Conservation (phyloP, 1,139 yeast species). For the Casaregolazyma lundiana region DNA sequence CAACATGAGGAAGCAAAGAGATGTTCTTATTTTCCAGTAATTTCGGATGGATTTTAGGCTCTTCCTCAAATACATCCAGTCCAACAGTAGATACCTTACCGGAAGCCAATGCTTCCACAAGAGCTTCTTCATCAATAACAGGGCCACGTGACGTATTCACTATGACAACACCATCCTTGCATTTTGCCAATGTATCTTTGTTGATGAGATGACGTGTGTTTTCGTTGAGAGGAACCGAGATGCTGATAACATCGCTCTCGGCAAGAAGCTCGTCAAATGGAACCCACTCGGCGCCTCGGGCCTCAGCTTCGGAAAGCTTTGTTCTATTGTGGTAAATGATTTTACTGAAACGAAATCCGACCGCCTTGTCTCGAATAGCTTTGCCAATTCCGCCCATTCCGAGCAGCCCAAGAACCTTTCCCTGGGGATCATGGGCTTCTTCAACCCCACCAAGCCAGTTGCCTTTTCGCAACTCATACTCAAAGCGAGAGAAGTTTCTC, state of each 20-base stretch:
- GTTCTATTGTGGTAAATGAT: conserved; percentile 61
- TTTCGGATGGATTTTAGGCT: conserved; percentile 48
- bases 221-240: conserved; percentile 58
- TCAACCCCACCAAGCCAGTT: conserved; percentile 31
- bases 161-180: conserved; percentile 64
- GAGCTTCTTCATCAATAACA: conserved; percentile 62
- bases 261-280: conserved; percentile 50
- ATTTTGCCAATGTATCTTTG: conserved; percentile 46
- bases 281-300: conserved; percentile 48
- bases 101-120: conserved; percentile 54
- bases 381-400: conserved; percentile 84
- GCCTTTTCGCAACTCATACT: conserved; percentile 36
- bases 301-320: conserved; percentile 49
- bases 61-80: conserved; percentile 77
- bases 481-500: conserved; percentile 49
- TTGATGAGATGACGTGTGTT: conserved; percentile 52
- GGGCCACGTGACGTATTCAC: conserved; percentile 65
- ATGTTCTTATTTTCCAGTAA: conserved; percentile 39
- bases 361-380: conserved; percentile 59
- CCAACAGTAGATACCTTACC: conserved; percentile 58
- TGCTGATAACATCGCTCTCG: conserved; percentile 53
- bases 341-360: conserved; percentile 58
- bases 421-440: conserved; percentile 51
- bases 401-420: conserved; percentile 60
- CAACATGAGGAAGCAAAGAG: conserved; percentile 60